A percentile compares a stretch with the other conserved stretches of the same genome.
Evolutionary conservation across 2,329 filamentous ascomycete genomes (phyloP).

Genomic region (Pleomassaria siparia): DNA sequence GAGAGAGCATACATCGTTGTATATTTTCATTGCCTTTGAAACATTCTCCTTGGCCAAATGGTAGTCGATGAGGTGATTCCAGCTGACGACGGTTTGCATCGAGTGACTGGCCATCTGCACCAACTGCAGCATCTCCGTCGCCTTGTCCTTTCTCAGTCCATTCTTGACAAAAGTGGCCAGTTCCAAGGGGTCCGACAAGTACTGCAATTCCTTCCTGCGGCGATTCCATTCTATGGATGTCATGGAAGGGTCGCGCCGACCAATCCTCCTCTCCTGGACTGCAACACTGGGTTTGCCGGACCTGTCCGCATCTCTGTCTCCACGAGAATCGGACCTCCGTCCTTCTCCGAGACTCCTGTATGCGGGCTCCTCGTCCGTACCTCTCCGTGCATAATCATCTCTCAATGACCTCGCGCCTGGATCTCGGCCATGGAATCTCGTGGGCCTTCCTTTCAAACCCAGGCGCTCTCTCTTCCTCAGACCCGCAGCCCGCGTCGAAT

Average conservation of each 20-base stretch:
- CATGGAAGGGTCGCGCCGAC: slow-evolving; percentile 27
- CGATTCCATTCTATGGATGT: slow-evolving; percentile 32
- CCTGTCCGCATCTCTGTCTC: slow-evolving; percentile 7
- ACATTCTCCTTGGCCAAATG: slow-evolving; percentile 63
- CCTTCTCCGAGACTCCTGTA: no score
- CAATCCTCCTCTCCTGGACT: slow-evolving; percentile 14
- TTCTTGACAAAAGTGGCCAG: slow-evolving; percentile 68
- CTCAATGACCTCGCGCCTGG: no score
- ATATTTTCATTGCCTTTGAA: slow-evolving; percentile 72
- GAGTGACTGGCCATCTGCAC: slow-evolving; percentile 68
- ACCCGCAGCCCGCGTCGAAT: slow-evolving; percentile 25
- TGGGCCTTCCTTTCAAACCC: slow-evolving; percentile 15
- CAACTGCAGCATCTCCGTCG: slow-evolving; percentile 68
- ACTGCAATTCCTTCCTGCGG: slow-evolving; percentile 60
- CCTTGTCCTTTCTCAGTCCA: slow-evolving; percentile 60
- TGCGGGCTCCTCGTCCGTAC: no score
- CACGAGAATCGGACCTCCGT: neutral
- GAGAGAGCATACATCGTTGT: slow-evolving; percentile 69
- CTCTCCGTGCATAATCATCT: no score
- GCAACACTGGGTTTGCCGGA: neutral
- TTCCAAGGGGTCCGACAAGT: slow-evolving; percentile 69
- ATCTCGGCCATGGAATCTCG: neutral
- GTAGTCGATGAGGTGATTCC: slow-evolving; percentile 83
- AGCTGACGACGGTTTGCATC: slow-evolving; percentile 70
- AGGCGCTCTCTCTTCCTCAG: slow-evolving; percentile 25